A percentile compares a stretch with the other conserved stretches of the same genome.
These are phyloP conservation scores for Mrakia hoshinonis DNA, from an alignment of 768 basidiomycete genomes.

Conservation along the genomic window DNA sequence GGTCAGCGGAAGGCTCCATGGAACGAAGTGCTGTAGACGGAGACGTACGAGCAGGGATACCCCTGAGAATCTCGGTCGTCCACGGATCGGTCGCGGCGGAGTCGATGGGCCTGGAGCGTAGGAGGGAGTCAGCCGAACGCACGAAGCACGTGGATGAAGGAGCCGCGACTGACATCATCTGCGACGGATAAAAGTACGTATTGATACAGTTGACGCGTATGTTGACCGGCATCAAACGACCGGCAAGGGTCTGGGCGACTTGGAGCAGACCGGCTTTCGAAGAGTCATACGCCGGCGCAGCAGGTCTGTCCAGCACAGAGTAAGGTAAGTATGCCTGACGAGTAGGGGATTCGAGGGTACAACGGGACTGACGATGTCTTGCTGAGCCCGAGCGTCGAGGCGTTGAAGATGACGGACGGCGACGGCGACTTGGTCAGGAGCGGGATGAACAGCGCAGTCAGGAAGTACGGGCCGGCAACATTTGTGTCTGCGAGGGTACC, in stretches of 20 bases:
- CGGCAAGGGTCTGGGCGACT: background rate
- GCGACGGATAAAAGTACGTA: background rate
- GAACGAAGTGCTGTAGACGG: background rate
- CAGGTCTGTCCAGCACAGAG: background rate
- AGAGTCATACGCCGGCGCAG: background rate
- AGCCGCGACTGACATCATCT: background rate
- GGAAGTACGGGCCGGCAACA: background rate
- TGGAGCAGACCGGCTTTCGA: background rate
- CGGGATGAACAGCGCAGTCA: background rate
- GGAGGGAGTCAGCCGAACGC: background rate
- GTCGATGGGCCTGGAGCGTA: background rate
- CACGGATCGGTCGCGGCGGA: background rate
- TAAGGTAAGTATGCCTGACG: no score
- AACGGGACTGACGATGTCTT: background rate
- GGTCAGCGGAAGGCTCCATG: no score
- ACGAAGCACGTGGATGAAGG: background rate
- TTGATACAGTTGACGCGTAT: background rate
- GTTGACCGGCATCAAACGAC: background rate
- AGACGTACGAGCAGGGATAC: background rate
- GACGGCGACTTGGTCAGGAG: background rate
- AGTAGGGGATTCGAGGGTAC: no score
- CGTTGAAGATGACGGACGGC: background rate
- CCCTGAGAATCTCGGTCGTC: background rate
- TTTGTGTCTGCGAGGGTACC: background rate
- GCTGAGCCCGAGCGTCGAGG: background rate